Percentiles rank a stretch among this genome's conserved stretches.
phyloP scores from a whole-genome alignment of 2,329 filamentous ascomycete species.

The Ascochyta rabiei region DNA sequence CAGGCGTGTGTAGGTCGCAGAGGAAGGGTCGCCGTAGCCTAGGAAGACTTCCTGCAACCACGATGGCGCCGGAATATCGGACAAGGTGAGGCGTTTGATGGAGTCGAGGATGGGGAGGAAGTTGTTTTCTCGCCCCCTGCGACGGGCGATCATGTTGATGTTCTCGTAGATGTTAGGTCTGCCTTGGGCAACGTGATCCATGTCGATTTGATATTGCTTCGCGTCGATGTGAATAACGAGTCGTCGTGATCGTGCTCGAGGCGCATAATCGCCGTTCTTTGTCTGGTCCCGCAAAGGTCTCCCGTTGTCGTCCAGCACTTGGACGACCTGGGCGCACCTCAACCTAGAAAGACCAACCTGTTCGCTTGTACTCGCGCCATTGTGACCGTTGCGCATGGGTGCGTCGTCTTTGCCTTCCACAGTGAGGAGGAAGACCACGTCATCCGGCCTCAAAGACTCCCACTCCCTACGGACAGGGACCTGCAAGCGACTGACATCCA shows the following conservation, averaged over 20 bases:
- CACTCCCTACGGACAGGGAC: constrained; percentile 81
- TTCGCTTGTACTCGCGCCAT: constrained; percentile 58
- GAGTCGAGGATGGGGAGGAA: constrained; percentile 94
- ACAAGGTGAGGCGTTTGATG: constrained; percentile 82
- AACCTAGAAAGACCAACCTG: constrained; percentile 72
- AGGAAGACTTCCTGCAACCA: constrained; percentile 98
- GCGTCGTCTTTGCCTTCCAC: constrained; percentile 67
- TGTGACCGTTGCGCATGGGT: constrained; percentile 62
- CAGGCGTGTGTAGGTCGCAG: constrained; percentile 83
- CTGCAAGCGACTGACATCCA: constrained; percentile 82
- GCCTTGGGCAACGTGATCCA: constrained; percentile 67
- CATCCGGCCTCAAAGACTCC: constrained; percentile 84
- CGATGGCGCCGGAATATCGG: constrained; percentile 81
- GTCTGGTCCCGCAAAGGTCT: constrained; percentile 70
- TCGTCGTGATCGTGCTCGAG: constrained; percentile 66
- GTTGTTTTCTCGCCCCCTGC: constrained; percentile 91
- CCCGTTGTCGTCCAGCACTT: constrained; percentile 85
- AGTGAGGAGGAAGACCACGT: constrained; percentile 85
- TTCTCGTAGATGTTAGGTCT: constrained; percentile 79
- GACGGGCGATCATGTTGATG: constrained; percentile 84
- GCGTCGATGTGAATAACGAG: constrained; percentile 84
- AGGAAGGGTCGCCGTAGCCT: constrained; percentile 92
- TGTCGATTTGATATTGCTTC: constrained; percentile 77
- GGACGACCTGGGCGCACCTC: constrained; percentile 83
- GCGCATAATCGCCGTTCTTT: constrained; percentile 66